Percentiles rank a stretch among this genome's conserved stretches.
These are phyloP conservation scores for Penicillium rolfsii DNA, from an alignment of 2,329 filamentous ascomycete genomes.

Conservation along the genomic window DNA sequence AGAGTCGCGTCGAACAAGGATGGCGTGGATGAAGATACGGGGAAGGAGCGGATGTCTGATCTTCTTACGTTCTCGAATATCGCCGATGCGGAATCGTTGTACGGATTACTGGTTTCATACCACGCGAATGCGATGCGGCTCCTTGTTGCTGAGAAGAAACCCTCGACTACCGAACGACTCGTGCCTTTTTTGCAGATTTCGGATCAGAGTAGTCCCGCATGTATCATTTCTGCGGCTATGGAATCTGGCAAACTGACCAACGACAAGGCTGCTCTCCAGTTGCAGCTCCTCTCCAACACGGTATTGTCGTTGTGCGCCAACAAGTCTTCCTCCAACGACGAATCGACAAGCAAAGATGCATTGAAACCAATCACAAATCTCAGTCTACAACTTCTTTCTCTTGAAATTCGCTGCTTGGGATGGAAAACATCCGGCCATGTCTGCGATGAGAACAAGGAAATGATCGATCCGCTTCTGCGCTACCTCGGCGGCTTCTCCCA, in stretches of 20 bases:
- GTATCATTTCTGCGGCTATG: slow-evolving; percentile 44
- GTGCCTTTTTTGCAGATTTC: slow-evolving; percentile 37
- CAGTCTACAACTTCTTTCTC: slow-evolving; percentile 46
- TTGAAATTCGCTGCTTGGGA: slow-evolving; percentile 47
- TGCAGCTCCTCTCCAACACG: slow-evolving; percentile 50
- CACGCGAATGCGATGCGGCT: slow-evolving; percentile 47
- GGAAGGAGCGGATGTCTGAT: slow-evolving; percentile 43
- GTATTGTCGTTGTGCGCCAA: slow-evolving; percentile 41
- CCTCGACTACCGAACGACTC: slow-evolving; percentile 38
- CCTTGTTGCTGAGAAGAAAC: slow-evolving; percentile 39
- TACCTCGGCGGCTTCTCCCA: slow-evolving; percentile 44
- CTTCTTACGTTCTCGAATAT: slow-evolving; percentile 42
- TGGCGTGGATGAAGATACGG: slow-evolving; percentile 30
- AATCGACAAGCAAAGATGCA: slow-evolving; percentile 24
- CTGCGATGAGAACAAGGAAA: slow-evolving; percentile 47
- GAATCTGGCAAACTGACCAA: slow-evolving; percentile 39
- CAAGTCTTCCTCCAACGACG: slow-evolving; percentile 20
- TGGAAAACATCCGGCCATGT: slow-evolving; percentile 49
- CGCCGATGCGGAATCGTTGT: slow-evolving; percentile 30
- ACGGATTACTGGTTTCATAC: slow-evolving; percentile 43
- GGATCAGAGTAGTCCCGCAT: slow-evolving; percentile 44
- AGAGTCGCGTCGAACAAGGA: slow-evolving; percentile 23
- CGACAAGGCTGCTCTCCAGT: slow-evolving; percentile 48
- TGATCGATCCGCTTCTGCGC: slow-evolving; percentile 48
- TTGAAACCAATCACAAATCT: slow-evolving; percentile 38